phyloP scores from a whole-genome alignment of 805 yeast genomes.

The Metschnikowia rubicola region DNA sequence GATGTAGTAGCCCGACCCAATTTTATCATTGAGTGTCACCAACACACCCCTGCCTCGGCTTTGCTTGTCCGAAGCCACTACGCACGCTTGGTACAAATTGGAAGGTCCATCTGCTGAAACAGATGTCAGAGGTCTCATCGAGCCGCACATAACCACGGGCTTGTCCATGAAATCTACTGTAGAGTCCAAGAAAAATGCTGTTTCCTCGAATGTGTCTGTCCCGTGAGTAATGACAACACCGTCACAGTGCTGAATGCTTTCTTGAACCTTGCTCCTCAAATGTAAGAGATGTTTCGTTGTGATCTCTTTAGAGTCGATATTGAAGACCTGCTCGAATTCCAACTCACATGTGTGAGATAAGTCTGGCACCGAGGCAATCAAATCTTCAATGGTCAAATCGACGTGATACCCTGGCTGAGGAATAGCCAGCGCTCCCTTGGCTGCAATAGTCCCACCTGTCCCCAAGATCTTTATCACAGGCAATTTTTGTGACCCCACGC shows the following conservation, averaged over 20 bases:
- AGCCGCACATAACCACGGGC: slow-evolving; percentile 67
- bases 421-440: slow-evolving; percentile 45
- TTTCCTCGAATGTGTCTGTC: slow-evolving; percentile 68
- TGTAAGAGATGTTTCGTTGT: slow-evolving; percentile 43
- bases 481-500: slow-evolving; percentile 14
- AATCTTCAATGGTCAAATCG: slow-evolving; percentile 39
- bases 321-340: slow-evolving; percentile 60
- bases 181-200: slow-evolving; percentile 59
- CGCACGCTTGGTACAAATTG: slow-evolving; percentile 67
- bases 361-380: slow-evolving; percentile 51
- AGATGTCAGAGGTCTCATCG: slow-evolving; percentile 72
- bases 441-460: slow-evolving; percentile 60
- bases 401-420: slow-evolving; percentile 55
- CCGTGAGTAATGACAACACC: slow-evolving; percentile 70
- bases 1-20: slow-evolving; percentile 66
- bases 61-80: slow-evolving; percentile 52
- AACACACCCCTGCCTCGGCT: slow-evolving; percentile 57
- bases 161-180: slow-evolving; percentile 35
- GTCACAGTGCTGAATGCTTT: slow-evolving; percentile 44
- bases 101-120: slow-evolving; percentile 71
- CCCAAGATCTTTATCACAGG: slow-evolving; percentile 49
- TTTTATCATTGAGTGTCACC: slow-evolving; percentile 64
- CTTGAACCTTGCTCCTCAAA: slow-evolving; percentile 45
- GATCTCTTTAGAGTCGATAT: slow-evolving; percentile 59
- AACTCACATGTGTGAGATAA: slow-evolving; percentile 51